A percentile compares a stretch with the other conserved stretches of the same genome.
Conservation (phyloP, 495 filamentous ascomycete species). For the Aspergillus sclerotiicarbonarius region DNA sequence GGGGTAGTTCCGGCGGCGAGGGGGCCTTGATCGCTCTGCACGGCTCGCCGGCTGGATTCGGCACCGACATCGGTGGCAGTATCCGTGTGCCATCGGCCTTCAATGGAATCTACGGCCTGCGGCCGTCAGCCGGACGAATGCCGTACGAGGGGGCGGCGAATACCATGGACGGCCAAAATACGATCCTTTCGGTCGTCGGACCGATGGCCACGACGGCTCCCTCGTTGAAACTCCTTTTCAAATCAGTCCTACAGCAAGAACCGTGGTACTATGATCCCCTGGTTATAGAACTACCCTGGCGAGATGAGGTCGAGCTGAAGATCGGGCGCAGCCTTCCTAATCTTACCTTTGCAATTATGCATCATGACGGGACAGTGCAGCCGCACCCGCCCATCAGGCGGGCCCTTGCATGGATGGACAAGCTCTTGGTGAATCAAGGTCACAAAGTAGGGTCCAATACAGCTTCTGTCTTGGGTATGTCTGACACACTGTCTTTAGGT, state of each 20-base stretch:
- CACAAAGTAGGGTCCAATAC: constrained; percentile 38
- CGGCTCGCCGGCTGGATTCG: constrained; percentile 58
- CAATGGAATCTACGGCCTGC: constrained; percentile 58
- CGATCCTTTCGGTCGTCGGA: constrained; percentile 57
- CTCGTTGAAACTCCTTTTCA: constrained; percentile 53
- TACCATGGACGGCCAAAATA: constrained; percentile 59
- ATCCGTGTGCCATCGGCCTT: constrained; percentile 67
- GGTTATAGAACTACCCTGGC: constrained; percentile 63
- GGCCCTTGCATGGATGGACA: too few relatives aligned
- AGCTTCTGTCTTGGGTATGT: background rate
- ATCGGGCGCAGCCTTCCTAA: too few relatives aligned
- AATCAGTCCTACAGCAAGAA: constrained; percentile 50
- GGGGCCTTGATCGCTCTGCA: constrained; percentile 54
- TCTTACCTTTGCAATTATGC: constrained; percentile 56
- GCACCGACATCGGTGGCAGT: constrained; percentile 72
- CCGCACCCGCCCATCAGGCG: constrained; percentile 55
- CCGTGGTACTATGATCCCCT: constrained; percentile 68
- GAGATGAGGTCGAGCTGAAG: constrained; percentile 46
- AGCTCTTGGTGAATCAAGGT: constrained; percentile 51
- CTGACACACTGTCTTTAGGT: constrained; percentile 25
- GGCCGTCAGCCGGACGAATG: constrained; percentile 45
- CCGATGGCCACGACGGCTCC: constrained; percentile 50
- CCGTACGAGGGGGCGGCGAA: constrained; percentile 46
- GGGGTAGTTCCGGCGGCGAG: constrained; percentile 64
- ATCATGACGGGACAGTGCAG: constrained; percentile 46